phyloP scores from a whole-genome alignment of 352 stramenopile genomes.

The Phytophthora brassicae region DNA sequence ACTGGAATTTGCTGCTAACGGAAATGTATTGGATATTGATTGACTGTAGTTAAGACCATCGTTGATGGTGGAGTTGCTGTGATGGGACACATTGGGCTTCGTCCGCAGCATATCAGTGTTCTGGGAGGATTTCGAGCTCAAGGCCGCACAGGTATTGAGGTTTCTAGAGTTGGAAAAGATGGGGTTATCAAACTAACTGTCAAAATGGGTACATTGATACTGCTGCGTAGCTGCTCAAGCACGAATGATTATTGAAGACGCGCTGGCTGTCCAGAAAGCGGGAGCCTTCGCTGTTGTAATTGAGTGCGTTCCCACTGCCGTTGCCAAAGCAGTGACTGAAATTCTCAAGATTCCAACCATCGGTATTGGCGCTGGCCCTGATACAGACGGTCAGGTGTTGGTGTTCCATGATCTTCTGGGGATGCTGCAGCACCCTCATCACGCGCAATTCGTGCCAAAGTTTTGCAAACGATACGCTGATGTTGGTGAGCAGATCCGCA shows the following conservation, averaged over 20 bases:
- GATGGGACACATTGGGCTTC: constrained; percentile 98
- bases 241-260: constrained; percentile 95
- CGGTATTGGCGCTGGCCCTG: constrained; percentile 95
- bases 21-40: background rate
- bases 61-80: constrained; percentile 93
- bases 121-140: constrained; percentile 97
- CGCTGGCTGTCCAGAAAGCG: constrained; percentile 93
- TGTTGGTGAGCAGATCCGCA: constrained; percentile 92
- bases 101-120: constrained; percentile 95
- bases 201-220: background rate
- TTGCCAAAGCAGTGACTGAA: constrained; percentile 94
- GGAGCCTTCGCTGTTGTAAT: constrained; percentile 95
- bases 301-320: constrained; percentile 83
- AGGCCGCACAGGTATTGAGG: constrained; percentile 91
- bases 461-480: constrained; percentile 99
- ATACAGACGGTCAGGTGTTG: constrained; percentile 95
- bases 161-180: too few relatives aligned
- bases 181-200: background rate
- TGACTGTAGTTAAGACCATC: constrained; percentile 58
- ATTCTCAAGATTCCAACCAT: constrained; percentile 97
- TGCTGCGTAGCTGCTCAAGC: constrained; percentile 65
- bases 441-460: constrained; percentile 94
- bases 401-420: constrained; percentile 99
- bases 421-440: constrained; percentile 98
- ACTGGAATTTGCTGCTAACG: constrained; percentile 1